These are phyloP conservation scores for Suhomyces sp. DNA, from an alignment of 805 yeast genomes.

Conservation along the genomic window DNA sequence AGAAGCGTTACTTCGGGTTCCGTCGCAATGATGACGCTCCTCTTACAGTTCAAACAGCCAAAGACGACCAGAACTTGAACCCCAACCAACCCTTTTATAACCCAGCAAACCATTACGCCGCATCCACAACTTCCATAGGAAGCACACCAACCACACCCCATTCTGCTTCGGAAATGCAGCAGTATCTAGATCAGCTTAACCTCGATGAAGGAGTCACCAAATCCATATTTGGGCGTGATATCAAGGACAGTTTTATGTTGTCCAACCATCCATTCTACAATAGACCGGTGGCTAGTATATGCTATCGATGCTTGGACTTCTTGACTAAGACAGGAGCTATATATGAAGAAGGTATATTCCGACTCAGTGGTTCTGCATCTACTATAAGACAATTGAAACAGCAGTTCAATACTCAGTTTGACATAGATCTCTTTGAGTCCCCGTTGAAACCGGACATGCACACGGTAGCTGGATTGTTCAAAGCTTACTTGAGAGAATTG, in stretches of 20 bases:
- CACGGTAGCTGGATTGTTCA: constrained; percentile 81
- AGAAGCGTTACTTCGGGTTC: constrained; percentile 61
- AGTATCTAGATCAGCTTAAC: constrained; percentile 34
- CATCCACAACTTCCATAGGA: background rate
- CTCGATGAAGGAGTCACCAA: constrained; percentile 34
- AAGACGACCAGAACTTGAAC: background rate
- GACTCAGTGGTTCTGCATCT: constrained; percentile 85
- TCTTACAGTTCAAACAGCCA: background rate
- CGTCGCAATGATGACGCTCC: constrained; percentile 23
- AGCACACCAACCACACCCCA: constrained; percentile 6
- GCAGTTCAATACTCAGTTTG: constrained; percentile 62
- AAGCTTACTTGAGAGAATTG: constrained; percentile 75
- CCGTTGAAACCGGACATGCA: constrained; percentile 64
- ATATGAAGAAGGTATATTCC: constrained; percentile 87
- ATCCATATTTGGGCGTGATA: constrained; percentile 62
- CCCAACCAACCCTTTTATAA: background rate
- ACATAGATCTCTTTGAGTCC: constrained; percentile 58
- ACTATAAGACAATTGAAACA: constrained; percentile 67
- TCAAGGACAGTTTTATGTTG: constrained; percentile 48
- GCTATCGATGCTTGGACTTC: constrained; percentile 70
- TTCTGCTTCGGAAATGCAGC: constrained; percentile 23
- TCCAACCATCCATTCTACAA: constrained; percentile 49
- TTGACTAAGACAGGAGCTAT: constrained; percentile 64
- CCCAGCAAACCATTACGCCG: background rate
- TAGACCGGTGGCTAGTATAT: constrained; percentile 65